Evolutionary conservation across 2,329 filamentous ascomycete genomes (phyloP), one percentile per base, ranked within the genome.

Genomic region (Xylariaceae sp.): DNA sequence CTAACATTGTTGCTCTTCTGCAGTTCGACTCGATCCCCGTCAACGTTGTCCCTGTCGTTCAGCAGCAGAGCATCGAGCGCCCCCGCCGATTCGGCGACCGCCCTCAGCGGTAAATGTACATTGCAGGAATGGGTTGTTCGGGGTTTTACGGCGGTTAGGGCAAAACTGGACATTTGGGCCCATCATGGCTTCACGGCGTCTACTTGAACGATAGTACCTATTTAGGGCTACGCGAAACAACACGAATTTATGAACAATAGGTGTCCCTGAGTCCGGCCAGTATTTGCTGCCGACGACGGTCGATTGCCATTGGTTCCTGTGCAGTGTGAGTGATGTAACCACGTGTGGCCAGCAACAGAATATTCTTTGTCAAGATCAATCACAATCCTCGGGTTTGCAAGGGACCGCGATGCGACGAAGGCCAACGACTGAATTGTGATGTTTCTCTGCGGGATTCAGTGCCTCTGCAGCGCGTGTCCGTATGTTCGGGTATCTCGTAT

Each of bases 11-110:
- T 28, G 22, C 22, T 11, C 5, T 16, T 43, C 22, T 42, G 16
- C 69, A 97, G 92, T 99, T 99, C 83, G 94, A 99, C 79, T 85
- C 86, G 66, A 92, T 99, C 77, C 89, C 93, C 75, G 90, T 96
- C 87, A 97, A 95, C 80, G 90, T 97, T 70, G 86, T 95, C 68
- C 79, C 87, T 65, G 91, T 99, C 66, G 82, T 87, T 66, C 92
- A 97, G 81, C 85, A 90, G 75, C 92, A 97, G 82, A 77, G 83
- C 61, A 76, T 83, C 71, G 92, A 97, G 94, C 89, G 91, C 65
- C 78, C 79, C 66, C 87, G 88, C 71, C 84, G 89, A 73, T 92
- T 89, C 78, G 81, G 80, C 70, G 84, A 88, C 78, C 83, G 85
- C 63, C 72, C 72, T 60, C 68, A 71, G 31, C 66, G 63, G 56